Evolutionary conservation across 1,284 basidiomycete species (phyloP).

Genomic region (Waitea zeae): DNA sequence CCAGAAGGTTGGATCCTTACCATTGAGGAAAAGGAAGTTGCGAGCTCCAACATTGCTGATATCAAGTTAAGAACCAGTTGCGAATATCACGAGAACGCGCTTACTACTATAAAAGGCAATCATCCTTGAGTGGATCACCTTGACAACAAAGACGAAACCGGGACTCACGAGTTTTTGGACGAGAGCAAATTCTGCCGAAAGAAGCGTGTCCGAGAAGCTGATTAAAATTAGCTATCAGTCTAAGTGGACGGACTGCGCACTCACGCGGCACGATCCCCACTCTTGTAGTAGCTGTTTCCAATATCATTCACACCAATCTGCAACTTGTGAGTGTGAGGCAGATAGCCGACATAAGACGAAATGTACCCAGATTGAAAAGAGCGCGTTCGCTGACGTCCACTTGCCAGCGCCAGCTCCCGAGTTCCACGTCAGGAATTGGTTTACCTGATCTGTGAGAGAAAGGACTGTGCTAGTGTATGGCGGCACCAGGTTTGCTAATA

Average conservation of each 20-base stretch:
- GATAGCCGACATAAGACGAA: too few relatives aligned
- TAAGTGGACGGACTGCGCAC: too few relatives aligned
- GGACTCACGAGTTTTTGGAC: slow-evolving; percentile 28
- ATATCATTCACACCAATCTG: slow-evolving; percentile 47
- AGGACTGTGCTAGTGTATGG: too few relatives aligned
- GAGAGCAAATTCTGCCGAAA: slow-evolving; percentile 33
- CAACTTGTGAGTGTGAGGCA: too few relatives aligned
- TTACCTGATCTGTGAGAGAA: slow-evolving; percentile 46
- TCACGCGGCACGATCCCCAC: slow-evolving; percentile 15
- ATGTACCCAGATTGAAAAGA: slow-evolving; percentile 36
- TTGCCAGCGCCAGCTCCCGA: slow-evolving; percentile 24
- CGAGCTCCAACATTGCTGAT: slow-evolving; percentile 25
- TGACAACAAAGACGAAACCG: too few relatives aligned
- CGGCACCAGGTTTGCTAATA: too few relatives aligned
- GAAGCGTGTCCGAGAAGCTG: slow-evolving; percentile 26
- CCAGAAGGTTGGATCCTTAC: too few relatives aligned
- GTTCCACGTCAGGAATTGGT: slow-evolving; percentile 25
- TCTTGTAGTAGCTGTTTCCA: slow-evolving; percentile 32
- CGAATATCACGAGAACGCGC: too few relatives aligned
- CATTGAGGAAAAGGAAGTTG: slow-evolving; percentile 39
- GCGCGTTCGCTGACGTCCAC: slow-evolving; percentile 35
- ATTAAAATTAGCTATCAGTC: too few relatives aligned
- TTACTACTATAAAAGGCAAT: too few relatives aligned
- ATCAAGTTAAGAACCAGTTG: too few relatives aligned
- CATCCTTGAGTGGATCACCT: too few relatives aligned